A percentile compares a stretch with the other conserved stretches of the same genome.
Evolutionary conservation across 768 basidiomycete genomes (phyloP).

Genomic region (Gelatoporia subvermispora): DNA sequence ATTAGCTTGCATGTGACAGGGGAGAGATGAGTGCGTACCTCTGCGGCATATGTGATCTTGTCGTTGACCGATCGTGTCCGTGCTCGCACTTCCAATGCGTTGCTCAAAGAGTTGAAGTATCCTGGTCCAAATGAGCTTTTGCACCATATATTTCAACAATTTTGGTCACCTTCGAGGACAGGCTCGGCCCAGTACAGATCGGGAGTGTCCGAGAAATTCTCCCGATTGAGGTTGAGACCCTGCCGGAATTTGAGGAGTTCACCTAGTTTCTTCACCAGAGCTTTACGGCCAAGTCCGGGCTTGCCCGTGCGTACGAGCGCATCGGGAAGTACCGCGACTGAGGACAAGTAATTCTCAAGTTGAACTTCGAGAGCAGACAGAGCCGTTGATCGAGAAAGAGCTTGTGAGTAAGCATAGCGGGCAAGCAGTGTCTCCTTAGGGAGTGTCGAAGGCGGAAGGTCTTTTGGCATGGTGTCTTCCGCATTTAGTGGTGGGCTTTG

Average conservation of each 20-base stretch:
- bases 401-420: constrained; percentile 89
- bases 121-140: constrained; percentile 32
- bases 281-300: constrained; percentile 74
- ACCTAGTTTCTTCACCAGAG: constrained; percentile 89
- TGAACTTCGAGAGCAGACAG: constrained; percentile 84
- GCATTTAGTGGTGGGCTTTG: constrained; percentile 56
- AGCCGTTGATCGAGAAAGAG: constrained; percentile 83
- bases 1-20: neutral
- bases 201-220: constrained; percentile 84
- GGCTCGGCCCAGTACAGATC: constrained; percentile 96
- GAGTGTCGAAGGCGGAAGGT: constrained; percentile 46
- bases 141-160: neutral
- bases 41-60: constrained; percentile 88
- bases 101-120: constrained; percentile 80
- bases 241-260: constrained; percentile 90
- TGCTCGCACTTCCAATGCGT: constrained; percentile 81
- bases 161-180: constrained; percentile 67
- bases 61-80: constrained; percentile 82
- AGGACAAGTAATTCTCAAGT: constrained; percentile 77
- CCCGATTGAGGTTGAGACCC: constrained; percentile 82
- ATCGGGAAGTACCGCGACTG: constrained; percentile 76
- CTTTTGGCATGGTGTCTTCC: constrained; percentile 38
- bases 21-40: constrained; percentile 35
- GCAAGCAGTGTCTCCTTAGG: constrained; percentile 73
- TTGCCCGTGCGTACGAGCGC: constrained; percentile 74